Evolutionary conservation across 345 rosid genomes (phyloP), one percentile per base, ranked within the genome.

Genomic region (Murraya paniculata): DNA sequence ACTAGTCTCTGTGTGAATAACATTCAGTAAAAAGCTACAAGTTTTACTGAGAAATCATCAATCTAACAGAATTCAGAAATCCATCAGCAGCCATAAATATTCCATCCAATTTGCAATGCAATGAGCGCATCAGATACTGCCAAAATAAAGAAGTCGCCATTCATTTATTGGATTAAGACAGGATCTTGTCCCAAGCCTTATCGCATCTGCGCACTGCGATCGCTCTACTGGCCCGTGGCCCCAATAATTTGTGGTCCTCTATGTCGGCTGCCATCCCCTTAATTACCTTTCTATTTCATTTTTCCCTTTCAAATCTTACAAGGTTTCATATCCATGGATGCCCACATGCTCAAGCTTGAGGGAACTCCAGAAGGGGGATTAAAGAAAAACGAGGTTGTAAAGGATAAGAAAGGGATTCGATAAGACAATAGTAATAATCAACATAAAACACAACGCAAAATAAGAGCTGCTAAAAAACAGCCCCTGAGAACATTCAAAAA

Each of bases 401-500:
- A 4, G 21, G 21, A 41, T 2, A 7, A 50, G 9, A 70, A 28
- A 9, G 8, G 39, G 19, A 9, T 30, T 31, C 31, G 39, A 18
- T 36, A 33, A 55, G 6, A 21, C 31, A 55, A 45, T 27, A 56
- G 22, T 19, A 55, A 45, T 27, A 56, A 31, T 19, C 57, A 7
- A 6, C 24, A 57, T 8, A 35, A 35, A 33, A n/a, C 4, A 57
- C 9, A 68, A 48, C 21, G 30, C 45, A 64, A 76, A 56, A 71
- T 74, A 2, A 5, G 38, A 45, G 60, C 39, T 36, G 5, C 61
- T 65, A 31, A 50, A 16, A 50, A 0, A 72, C 61, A 65, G 45
- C 59, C 14, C 71, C 35, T 75, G 65, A 66, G 30, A 59, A 48
- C 30, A 38, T 65, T 64, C 28, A 73, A 73, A 75, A 66, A 38